Conservation (phyloP, 495 filamentous ascomycete genomes). For the Margaritispora aquatica region DNA sequence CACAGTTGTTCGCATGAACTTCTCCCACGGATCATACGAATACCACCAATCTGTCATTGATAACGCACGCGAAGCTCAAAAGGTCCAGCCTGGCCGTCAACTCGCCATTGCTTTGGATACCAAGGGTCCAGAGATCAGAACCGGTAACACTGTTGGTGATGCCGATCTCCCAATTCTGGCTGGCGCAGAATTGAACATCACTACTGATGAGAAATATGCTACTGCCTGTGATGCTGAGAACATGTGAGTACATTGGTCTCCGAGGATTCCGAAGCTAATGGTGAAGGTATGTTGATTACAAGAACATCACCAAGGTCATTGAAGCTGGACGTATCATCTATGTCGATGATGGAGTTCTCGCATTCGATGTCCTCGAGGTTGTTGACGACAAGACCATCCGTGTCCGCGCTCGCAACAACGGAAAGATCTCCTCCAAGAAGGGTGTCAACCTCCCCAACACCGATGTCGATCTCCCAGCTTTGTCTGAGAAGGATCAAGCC, state of each 20-base stretch:
- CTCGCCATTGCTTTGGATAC: slow-evolving; percentile 97
- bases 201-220: slow-evolving; percentile 93
- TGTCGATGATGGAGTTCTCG: slow-evolving; percentile 95
- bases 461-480: slow-evolving; percentile 93
- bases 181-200: slow-evolving; percentile 84
- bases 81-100: slow-evolving; percentile 66
- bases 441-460: slow-evolving; percentile 98
- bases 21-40: slow-evolving; percentile 95
- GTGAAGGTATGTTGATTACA: slow-evolving; percentile 92
- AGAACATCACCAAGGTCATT: slow-evolving; percentile 99
- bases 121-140: slow-evolving; percentile 98
- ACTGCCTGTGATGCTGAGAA: slow-evolving; percentile 77
- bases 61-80: slow-evolving; percentile 82
- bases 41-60: slow-evolving; percentile 97
- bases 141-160: slow-evolving; percentile 83
- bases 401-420: slow-evolving; percentile 86
- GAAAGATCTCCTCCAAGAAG: slow-evolving; percentile 96
- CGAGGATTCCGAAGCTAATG: not conserved
- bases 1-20: slow-evolving; percentile 91
- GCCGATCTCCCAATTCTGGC: slow-evolving; percentile 79
- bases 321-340: slow-evolving; percentile 89
- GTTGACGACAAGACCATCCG: slow-evolving; percentile 82
- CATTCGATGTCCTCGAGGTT: slow-evolving; percentile 86
- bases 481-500: slow-evolving; percentile 96
- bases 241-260: slow-evolving; percentile 62